These are phyloP conservation scores for Penicillium sp. DNA, from an alignment of 2,329 filamentous ascomycete species.

Conservation along the genomic window DNA sequence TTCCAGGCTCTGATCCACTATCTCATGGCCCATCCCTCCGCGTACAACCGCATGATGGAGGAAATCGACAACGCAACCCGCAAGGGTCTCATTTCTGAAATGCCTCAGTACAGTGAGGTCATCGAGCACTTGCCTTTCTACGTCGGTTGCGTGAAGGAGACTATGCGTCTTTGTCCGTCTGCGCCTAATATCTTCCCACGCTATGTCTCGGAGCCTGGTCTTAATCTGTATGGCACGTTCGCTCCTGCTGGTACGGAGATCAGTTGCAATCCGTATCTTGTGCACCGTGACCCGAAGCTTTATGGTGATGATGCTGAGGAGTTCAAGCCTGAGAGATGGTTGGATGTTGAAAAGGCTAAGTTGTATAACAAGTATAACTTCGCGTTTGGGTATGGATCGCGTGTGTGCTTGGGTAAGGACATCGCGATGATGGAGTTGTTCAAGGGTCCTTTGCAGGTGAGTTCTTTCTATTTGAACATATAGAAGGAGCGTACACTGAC, in stretches of 20 bases:
- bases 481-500: not conserved
- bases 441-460: slow-evolving; percentile 44
- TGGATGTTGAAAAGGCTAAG: slow-evolving; percentile 40
- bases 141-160: slow-evolving; percentile 54
- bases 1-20: slow-evolving; percentile 52
- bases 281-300: slow-evolving; percentile 47
- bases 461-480: not conserved
- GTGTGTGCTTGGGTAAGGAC: slow-evolving; percentile 52
- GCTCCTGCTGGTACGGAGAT: slow-evolving; percentile 49
- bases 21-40: slow-evolving; percentile 40
- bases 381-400: slow-evolving; percentile 53
- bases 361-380: slow-evolving; percentile 52
- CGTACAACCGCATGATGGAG: slow-evolving; percentile 50
- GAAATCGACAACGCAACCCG: slow-evolving; percentile 47
- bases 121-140: slow-evolving; percentile 49
- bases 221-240: slow-evolving; percentile 42
- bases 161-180: slow-evolving; percentile 53
- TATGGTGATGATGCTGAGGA: slow-evolving; percentile 44
- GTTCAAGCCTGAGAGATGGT: slow-evolving; percentile 46
- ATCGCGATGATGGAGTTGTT: slow-evolving; percentile 57
- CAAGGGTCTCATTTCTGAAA: slow-evolving; percentile 33
- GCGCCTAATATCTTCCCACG: slow-evolving; percentile 56
- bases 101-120: slow-evolving; percentile 47
- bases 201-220: slow-evolving; percentile 39
- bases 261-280: slow-evolving; percentile 49